phyloP scores from a whole-genome alignment of 441 rosid species.

The Capsella rubella region DNA sequence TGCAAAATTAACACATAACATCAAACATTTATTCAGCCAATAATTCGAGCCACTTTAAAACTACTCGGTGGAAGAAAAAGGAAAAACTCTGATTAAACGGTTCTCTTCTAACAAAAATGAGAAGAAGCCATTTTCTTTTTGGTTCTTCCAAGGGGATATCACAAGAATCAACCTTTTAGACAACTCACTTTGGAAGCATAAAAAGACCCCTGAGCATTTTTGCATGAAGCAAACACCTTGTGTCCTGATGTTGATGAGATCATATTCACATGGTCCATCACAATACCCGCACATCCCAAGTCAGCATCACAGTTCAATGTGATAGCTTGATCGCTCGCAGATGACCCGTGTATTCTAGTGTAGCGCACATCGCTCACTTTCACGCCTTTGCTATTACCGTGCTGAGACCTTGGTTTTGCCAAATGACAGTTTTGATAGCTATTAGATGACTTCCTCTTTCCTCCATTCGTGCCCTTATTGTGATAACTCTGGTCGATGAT shows the following conservation, averaged over 20 bases:
- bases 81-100: background rate
- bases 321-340: conserved; percentile 43
- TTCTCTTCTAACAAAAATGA: conserved; percentile 3
- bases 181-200: conserved; percentile 15
- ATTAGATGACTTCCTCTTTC: background rate
- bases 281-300: conserved; percentile 43
- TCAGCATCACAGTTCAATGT: conserved; percentile 43
- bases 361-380: conserved; percentile 45
- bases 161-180: background rate
- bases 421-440: conserved; percentile 21
- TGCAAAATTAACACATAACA: background rate
- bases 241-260: conserved; percentile 32
- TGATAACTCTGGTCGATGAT: conserved; percentile 47
- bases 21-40: background rate
- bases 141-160: background rate
- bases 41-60: background rate
- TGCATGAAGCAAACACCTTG: conserved; percentile 29
- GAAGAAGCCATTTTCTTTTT: conserved; percentile 4
- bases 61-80: background rate
- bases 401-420: background rate
- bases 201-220: conserved; percentile 4
- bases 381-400: conserved; percentile 31
- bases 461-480: background rate
- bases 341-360: conserved; percentile 38
- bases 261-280: conserved; percentile 38